Evolutionary conservation across 371 early-diverging fungal genomes (phyloP).

Genomic region (Mycotypha africana): DNA sequence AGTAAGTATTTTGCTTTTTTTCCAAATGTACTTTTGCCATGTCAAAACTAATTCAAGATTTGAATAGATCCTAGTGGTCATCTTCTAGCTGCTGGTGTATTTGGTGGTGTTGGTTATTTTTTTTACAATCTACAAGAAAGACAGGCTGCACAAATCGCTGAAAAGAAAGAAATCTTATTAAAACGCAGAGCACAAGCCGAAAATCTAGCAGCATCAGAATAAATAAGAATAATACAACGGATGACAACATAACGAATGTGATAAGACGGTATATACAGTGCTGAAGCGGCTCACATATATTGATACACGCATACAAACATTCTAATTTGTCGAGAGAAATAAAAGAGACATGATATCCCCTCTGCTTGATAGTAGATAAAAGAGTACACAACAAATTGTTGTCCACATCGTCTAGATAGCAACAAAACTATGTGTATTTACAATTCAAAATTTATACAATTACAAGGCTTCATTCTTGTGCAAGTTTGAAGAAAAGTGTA

Average conservation of each 20-base stretch:
- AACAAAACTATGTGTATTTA: no score
- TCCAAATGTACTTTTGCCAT: background rate
- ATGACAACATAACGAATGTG: no score
- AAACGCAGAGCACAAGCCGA: slow-evolving; percentile 45
- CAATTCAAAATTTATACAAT: no score
- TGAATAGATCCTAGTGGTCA: slow-evolving; percentile 35
- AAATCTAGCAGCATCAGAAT: slow-evolving; percentile 33
- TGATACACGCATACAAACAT: background rate
- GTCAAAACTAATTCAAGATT: background rate
- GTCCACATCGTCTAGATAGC: no score
- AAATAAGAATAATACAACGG: slow-evolving; percentile 5
- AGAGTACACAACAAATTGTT: no score
- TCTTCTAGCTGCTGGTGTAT: slow-evolving; percentile 33
- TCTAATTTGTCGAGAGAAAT: no score
- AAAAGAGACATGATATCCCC: no score
- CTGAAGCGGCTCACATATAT: no score
- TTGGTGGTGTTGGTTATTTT: slow-evolving; percentile 43
- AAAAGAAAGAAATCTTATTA: slow-evolving; percentile 42
- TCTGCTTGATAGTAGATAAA: no score
- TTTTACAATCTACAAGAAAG: slow-evolving; percentile 33
- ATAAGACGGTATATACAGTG: no score
- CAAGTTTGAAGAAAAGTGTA: no score
- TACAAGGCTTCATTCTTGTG: no score
- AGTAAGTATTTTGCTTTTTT: slow-evolving; percentile 20
- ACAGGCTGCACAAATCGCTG: slow-evolving; percentile 36